Conservation (phyloP, 768 basidiomycete species). For the Suillus bovinus region DNA sequence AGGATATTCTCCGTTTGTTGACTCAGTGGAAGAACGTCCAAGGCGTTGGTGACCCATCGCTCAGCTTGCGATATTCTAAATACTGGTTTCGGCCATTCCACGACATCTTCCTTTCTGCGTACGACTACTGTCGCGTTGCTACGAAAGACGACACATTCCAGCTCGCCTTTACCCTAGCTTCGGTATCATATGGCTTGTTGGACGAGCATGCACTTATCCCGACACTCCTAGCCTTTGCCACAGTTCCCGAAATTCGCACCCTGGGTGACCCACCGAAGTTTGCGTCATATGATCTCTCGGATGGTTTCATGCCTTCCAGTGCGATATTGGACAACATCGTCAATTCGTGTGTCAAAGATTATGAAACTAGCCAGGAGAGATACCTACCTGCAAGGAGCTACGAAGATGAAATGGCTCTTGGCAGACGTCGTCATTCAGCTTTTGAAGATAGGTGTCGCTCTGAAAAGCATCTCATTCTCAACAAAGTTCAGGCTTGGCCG, state of each 20-base stretch:
- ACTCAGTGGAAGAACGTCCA: neutral
- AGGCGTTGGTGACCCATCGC: neutral
- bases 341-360: neutral
- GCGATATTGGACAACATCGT: neutral
- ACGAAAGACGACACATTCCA: neutral
- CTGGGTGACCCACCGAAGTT: neutral
- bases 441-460: neutral
- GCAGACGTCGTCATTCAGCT: neutral
- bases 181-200: neutral
- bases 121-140: neutral
- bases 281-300: neutral
- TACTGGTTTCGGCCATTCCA: neutral
- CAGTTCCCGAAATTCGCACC: neutral
- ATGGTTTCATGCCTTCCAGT: neutral
- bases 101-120: neutral
- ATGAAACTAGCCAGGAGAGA: neutral
- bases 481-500: neutral
- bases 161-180: neutral
- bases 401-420: neutral
- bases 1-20: neutral
- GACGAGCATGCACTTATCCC: neutral
- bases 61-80: neutral
- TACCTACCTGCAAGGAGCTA: neutral
- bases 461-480: neutral
- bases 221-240: neutral